Evolutionary conservation across 257 asterid genomes (phyloP).

Genomic region (Euphrasia confusa): DNA sequence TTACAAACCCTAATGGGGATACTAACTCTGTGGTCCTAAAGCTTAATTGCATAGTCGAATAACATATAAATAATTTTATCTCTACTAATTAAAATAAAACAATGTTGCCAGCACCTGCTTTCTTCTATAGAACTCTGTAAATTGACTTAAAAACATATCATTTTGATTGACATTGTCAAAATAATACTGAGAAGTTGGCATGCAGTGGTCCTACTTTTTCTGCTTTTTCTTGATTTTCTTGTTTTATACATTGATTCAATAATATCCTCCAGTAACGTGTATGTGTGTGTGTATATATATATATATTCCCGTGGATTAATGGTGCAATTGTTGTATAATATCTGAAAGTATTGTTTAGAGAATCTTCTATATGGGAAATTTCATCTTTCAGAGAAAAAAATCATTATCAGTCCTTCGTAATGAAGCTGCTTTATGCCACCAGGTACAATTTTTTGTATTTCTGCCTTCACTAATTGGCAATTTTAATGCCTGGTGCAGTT

Average conservation of each 20-base stretch:
- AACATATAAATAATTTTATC: too few species aligned
- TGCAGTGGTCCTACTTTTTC: not conserved
- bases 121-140: too few species aligned
- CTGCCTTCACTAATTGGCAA: constrained; percentile 17
- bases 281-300: too few species aligned
- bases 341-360: constrained; percentile 1
- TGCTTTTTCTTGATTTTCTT: constrained; percentile 8
- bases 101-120: too few species aligned
- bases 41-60: too few species aligned
- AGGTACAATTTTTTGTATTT: not conserved
- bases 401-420: not conserved
- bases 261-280: not conserved
- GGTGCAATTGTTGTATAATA: not conserved
- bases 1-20: too few species aligned
- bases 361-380: constrained; percentile 7
- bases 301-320: not conserved
- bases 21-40: too few species aligned
- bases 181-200: constrained; percentile 15
- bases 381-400: constrained; percentile 16
- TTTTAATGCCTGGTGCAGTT: constrained; percentile 39
- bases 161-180: constrained; percentile 12
- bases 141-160: too few species aligned
- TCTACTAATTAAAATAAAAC: too few species aligned
- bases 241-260: not conserved
- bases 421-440: not conserved